These are phyloP conservation scores for Lachancea cidri DNA, from an alignment of 805 yeast genomes.

Conservation along the genomic window DNA sequence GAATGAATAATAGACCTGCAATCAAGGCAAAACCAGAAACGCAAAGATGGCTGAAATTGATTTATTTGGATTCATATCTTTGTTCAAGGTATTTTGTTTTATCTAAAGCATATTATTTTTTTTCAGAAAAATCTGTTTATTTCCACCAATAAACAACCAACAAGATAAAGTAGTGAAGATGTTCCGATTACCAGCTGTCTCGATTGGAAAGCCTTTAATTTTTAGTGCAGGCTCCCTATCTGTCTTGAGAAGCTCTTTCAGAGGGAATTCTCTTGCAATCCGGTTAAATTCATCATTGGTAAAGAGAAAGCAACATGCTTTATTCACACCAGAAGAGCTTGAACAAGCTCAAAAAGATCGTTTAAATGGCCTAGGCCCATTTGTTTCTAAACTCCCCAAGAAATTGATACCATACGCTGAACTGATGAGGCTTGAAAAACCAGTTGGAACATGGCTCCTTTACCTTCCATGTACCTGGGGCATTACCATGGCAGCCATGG, in stretches of 20 bases:
- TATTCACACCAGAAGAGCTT: slow-evolving; percentile 27
- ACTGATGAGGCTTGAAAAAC: slow-evolving; percentile 85
- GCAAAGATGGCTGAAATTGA: too few species aligned
- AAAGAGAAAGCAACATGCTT: slow-evolving; percentile 1
- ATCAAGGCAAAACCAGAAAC: too few species aligned
- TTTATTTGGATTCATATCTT: too few species aligned
- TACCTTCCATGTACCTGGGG: slow-evolving; percentile 90
- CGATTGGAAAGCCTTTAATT: background rate
- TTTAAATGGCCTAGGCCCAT: slow-evolving; percentile 42
- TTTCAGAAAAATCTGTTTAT: background rate
- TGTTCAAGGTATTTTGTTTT: too few species aligned
- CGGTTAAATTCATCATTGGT: too few species aligned
- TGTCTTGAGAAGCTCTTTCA: too few species aligned
- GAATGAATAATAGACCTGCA: too few species aligned
- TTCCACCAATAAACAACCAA: background rate
- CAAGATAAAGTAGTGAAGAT: background rate
- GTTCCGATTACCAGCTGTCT: background rate
- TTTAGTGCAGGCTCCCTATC: too few species aligned
- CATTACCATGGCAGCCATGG: slow-evolving; percentile 80
- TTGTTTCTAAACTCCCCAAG: slow-evolving; percentile 60
- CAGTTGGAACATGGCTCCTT: slow-evolving; percentile 88
- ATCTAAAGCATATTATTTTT: too few species aligned
- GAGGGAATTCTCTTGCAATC: too few species aligned
- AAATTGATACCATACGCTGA: slow-evolving; percentile 86
- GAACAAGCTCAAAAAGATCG: slow-evolving; percentile 46